Base-by-base conservation (phyloP, 2,329 filamentous ascomycete genomes). In the Botrytis porri region DNA sequence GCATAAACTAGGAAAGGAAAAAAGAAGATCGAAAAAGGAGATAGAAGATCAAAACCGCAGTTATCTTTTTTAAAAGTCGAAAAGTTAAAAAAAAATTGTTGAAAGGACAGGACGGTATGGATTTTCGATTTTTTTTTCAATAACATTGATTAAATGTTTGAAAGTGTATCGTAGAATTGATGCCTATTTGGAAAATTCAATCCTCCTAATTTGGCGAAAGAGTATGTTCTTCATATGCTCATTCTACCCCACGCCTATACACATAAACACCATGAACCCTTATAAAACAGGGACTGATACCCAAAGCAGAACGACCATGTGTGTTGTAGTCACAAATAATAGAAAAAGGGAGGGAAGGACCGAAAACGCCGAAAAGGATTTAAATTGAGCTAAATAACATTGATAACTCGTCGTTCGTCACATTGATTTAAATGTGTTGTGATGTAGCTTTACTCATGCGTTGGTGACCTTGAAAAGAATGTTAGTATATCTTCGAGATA, bases 381-480 rank as follows among this genome's bases (percentile, higher is more conserved):
- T 69, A 77, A 66, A 73, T 75, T 77, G 75, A 73, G 79, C 76
- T 78, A 77, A 79, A 76, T 72, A 74, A 77, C 72, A 74, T 77
- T 73, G 74, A 75, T 78, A 78, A 75, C 66, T 70, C 66, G n/a
- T 84, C 82, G 81, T 84, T 81, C 81, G 81, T 84, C 80, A 82
- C 80, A 77, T 76, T 48, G 41, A 41, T 71, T 66, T 35, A 39
- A 66, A 41, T 66, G 64, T 66, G 45, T 66, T 66, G 32, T 29
- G 39, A 54, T 54, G 37, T 59, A 57, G 70, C 70, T 66, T 54
- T 78, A 80, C 51, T 88, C 83, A 89, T 82, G 87, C 87, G 79
- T 89, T 89, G 82, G 87, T 89, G 74, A 89, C 87, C 87, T 88
- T 88, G 61, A 18, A 62, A 7, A 20, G 16, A 2, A 57, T 59